Conservation (phyloP, 345 rosid genomes). For the Gossypium sturtianum region DNA sequence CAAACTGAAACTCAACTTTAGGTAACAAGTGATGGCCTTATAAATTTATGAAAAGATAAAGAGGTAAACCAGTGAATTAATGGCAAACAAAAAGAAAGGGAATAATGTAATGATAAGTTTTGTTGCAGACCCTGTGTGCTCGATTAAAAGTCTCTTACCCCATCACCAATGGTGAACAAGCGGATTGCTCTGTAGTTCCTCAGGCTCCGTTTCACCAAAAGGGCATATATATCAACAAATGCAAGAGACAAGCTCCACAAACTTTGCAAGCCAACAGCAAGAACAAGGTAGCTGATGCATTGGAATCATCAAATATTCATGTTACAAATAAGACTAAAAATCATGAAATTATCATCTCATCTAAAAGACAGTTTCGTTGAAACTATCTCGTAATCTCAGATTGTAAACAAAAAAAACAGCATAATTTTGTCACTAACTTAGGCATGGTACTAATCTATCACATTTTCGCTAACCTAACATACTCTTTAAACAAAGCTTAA, state of each 20-base stretch:
- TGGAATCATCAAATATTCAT: constrained; percentile 6
- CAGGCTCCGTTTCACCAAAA: constrained; percentile 64
- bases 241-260: constrained; percentile 74
- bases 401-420: background rate
- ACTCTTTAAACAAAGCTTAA: background rate
- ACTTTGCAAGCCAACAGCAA: constrained; percentile 64
- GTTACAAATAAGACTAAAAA: background rate
- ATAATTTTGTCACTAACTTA: background rate
- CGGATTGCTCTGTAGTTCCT: constrained; percentile 37
- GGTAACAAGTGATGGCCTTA: background rate
- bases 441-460: background rate
- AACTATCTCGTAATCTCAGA: background rate
- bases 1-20: constrained; percentile 3
- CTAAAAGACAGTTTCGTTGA: background rate
- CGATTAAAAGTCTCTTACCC: constrained; percentile 41
- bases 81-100: background rate
- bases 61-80: background rate
- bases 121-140: background rate
- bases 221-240: constrained; percentile 53
- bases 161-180: constrained; percentile 70
- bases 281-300: constrained; percentile 58
- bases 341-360: background rate
- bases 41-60: background rate
- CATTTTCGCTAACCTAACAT: background rate
- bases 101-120: background rate